Evolutionary conservation across 352 stramenopile species (phyloP).

Genomic region (Plasmopara halstedii): DNA sequence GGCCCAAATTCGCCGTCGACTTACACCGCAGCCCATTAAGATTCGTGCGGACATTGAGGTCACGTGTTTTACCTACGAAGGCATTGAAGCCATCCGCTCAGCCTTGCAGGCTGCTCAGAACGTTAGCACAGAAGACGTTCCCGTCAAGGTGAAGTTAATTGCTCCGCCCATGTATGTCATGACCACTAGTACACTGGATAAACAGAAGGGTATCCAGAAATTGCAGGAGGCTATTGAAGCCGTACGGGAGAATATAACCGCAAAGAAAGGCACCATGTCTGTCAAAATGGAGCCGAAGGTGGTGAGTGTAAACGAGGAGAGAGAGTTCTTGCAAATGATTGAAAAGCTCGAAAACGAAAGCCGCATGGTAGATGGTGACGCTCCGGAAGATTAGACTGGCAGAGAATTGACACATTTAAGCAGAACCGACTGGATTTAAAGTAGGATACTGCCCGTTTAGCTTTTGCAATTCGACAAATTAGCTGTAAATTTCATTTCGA

Average conservation of each 20-base stretch:
- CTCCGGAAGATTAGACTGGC: slow-evolving; percentile 87
- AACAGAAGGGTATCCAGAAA: slow-evolving; percentile 95
- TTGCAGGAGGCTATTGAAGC: slow-evolving; percentile 94
- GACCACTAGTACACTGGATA: slow-evolving; percentile 97
- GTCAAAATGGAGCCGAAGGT: slow-evolving; percentile 99
- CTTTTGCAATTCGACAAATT: too few relatives aligned
- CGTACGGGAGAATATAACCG: slow-evolving; percentile 90
- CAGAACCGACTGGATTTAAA: too few relatives aligned
- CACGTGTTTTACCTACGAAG: slow-evolving; percentile 99
- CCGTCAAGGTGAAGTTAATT: slow-evolving; percentile 99
- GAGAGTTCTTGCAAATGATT: slow-evolving; percentile 98
- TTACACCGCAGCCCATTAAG: slow-evolving; percentile 99
- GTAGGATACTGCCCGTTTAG: too few relatives aligned
- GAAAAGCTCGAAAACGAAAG: slow-evolving; percentile 98
- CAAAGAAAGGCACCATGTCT: slow-evolving; percentile 92
- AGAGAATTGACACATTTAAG: too few relatives aligned
- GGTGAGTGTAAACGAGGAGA: slow-evolving; percentile 98
- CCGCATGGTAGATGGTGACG: slow-evolving; percentile 97
- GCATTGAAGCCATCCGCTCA: slow-evolving; percentile 97
- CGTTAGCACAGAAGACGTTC: slow-evolving; percentile 83
- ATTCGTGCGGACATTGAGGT: slow-evolving; percentile 99
- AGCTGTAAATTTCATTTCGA: too few relatives aligned
- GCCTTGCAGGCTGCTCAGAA: slow-evolving; percentile 90
- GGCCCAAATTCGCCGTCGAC: slow-evolving; percentile 93
- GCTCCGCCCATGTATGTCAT: slow-evolving; percentile 99